Base-by-base conservation (phyloP, 2,329 filamentous ascomycete species). In the Aaosphaeria arxii region DNA sequence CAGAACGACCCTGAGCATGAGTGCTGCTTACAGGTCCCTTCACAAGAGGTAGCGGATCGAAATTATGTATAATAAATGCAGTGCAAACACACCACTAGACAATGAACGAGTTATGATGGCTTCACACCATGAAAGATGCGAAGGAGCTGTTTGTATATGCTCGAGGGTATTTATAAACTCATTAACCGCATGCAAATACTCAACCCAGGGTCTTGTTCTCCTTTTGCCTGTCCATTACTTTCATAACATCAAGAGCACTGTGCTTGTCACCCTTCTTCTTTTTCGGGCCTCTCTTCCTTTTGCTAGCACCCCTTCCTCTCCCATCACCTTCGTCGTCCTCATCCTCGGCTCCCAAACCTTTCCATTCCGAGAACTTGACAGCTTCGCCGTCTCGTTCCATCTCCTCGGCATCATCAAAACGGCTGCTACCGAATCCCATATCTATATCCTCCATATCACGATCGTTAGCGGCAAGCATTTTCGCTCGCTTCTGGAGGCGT, bases 371-470 rank as follows among this genome's bases (percentile, higher is more conserved):
- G 46, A 91, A 70, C 72, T 88, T 89, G 53, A 89, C 73, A 56
- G 80, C 84, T 40, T 75, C 65, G 0, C 69, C 71, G 7, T 77
- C 65, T 72, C 74, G 66, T 38, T 91, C 88, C 54, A 87, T 81
- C 54, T 95, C 91, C 50, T 91, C 91, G 43, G 91, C 91, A 62
- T 96, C 94, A 46, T 89, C 91, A 61, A 89, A 86, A 30, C 92
- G 81, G 63, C 87, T 94, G 17, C 85, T 89, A 32, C 94, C 94
- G 63, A 99, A 97, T 51, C 91, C 92, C 77, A 97, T 83, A 63
- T 99, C 94, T 73, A 99, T 81, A 71, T 99, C 92, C 48, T 92
- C 85, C 42, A 91, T 84, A 66, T 97, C 92, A 42, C 91, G 82
- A 57, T 88, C 87, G 47, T 85, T 72, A n/a, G 73, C 74, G 7